Evolutionary conservation across 306 rosid genomes (phyloP), one percentile per base, ranked within the genome.

Genomic region (Pachyrhizus erosus): DNA sequence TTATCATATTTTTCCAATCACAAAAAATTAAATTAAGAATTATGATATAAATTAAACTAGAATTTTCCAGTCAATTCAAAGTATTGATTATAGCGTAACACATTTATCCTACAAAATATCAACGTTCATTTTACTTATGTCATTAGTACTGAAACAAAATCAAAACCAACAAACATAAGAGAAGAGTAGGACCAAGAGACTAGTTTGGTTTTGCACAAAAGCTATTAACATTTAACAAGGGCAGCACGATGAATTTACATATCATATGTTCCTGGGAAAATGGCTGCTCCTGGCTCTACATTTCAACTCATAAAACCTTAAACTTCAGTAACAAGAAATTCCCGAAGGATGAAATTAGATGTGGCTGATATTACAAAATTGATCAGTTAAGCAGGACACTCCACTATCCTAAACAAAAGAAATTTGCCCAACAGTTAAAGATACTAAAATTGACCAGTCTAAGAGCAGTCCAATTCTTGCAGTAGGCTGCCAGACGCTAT

Each of bases 321-420:
- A 75, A 78, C 70, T 55, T 73, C 74, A 65, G 82, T 39, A 62
- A 79, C 77, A 60, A 65, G 83, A 82, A 75, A 73, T 79, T 86
- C 80, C 82, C 85, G 83, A 73, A 55, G 70, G 81, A 84, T 49
- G 83, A 76, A 78, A 88, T 62, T 82, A 79, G 85, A 85, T 80
- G 83, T 80, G 83, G 85, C 86, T 86, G 82, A 80, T 54, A 86
- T 89, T 87, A 91, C 94, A 94, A 94, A 94, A 91, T 91, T 91
- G 97, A 89, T 83, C 86, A 70, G 86, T 88, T 87, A 84, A 86
- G 86, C 71, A 45, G 29, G 75, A 74, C 27, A 80, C 86, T 85
- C 68, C 11, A 77, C 86, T 87, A 82, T 77, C 88, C 89, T 79
- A 85, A 78, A 87, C 76, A 79, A 67, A 85, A 88, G 21, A 80